These are phyloP conservation scores for Handroanthus guayacan DNA, from an alignment of 257 asterid genomes.

Conservation along the genomic window DNA sequence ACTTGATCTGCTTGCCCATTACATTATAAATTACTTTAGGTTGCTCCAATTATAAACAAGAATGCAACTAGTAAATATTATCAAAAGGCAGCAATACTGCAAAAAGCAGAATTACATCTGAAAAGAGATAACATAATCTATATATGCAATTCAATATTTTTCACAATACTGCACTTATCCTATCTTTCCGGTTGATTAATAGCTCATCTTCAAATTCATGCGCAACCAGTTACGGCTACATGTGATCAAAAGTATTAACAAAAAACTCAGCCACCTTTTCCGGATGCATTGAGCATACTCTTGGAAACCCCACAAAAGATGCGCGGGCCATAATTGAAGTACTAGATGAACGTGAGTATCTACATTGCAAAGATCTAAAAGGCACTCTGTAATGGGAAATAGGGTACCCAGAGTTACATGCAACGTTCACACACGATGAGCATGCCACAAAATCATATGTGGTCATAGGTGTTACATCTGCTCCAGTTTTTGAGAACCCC, in stretches of 20 bases:
- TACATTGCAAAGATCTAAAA: background rate
- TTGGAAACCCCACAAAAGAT: constrained; percentile 4
- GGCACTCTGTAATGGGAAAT: background rate
- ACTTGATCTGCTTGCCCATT: constrained; percentile 73
- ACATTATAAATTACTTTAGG: background rate
- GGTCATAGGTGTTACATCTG: background rate
- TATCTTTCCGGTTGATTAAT: constrained; percentile 2
- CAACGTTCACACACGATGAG: background rate
- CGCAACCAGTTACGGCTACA: background rate
- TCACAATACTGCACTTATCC: background rate
- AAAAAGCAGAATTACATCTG: constrained; percentile 11
- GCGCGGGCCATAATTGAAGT: background rate
- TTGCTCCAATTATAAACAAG: constrained; percentile 3
- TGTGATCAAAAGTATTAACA: background rate
- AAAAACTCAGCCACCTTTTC: constrained; percentile 13
- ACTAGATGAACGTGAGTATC: background rate
- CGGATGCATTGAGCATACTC: background rate
- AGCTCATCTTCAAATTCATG: constrained; percentile 7
- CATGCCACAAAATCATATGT: constrained; percentile 14
- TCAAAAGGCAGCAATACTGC: constrained; percentile 10
- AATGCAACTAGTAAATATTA: background rate
- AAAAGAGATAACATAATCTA: background rate
- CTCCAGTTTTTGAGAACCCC: constrained; percentile 11
- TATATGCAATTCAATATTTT: background rate
- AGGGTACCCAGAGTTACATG: background rate